Base-by-base conservation (phyloP, 495 filamentous ascomycete species). In the Penicillium paxilli region DNA sequence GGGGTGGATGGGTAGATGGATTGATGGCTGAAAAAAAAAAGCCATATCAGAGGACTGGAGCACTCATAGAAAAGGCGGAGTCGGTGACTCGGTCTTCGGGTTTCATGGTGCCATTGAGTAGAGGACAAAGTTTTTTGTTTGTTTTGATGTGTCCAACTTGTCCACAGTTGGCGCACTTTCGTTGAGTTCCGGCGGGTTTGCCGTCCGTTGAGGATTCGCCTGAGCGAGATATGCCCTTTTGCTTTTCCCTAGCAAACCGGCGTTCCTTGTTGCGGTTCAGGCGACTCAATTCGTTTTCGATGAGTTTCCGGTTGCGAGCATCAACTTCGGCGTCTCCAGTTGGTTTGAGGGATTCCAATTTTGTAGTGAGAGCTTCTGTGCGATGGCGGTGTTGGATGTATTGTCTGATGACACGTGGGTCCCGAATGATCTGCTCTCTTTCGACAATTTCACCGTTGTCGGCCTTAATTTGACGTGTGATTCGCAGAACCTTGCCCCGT, bases 141-240 rank as follows among this genome's bases (percentile, higher is more conserved):
- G 92, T 97, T 72, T 96, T 96, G 80, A 99, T 99, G 63, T 99
- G 94, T 21, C 94, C 94, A 19, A 92, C 87, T 62, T 92, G 87
- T 26, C 93, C 93, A 62, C 94, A 99, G 69, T 96, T 98, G 22
- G 95, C 93, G 65, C 94, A 99, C 69, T 97, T 98, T 56, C 95
- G 82, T 23, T 89, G 90, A 2, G 94, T 99, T 57, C 81, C 82
- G 19, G 71, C 77, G 1, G 84, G 76, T 51, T 80, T 82, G 28
- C 70, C 67, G n/a, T 76, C 74, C 7, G 67, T 64, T 19, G 71
- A 66, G 5, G 65, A 70, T 12, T 77, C 75, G 38, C 66, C 72
- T 33, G 75, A 59, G 28, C 67, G 69, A 51, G 76, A 68, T 17
- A 78, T 70, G 25, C 85, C 84, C 63, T 96, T 96, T 52, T 91